Conservation (phyloP, 176 grass and related monocot species). For the Rhynchospora tenuis region DNA sequence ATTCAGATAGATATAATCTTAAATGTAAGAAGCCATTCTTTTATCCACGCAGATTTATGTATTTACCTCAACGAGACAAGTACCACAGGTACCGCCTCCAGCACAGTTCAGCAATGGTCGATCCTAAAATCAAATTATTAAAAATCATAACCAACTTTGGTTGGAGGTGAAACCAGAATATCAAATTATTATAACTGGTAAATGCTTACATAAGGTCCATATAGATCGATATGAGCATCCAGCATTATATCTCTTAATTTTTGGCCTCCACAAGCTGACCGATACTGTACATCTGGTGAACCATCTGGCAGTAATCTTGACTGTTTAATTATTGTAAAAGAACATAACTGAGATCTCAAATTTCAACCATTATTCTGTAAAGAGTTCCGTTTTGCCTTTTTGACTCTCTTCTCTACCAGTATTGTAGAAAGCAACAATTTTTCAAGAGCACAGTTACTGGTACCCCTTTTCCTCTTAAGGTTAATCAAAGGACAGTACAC, state of each 20-base stretch:
- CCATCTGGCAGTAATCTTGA: conserved; percentile 76
- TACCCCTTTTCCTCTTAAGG: background rate
- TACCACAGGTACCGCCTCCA: conserved; percentile 68
- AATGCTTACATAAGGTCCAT: conserved; percentile 75
- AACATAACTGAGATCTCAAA: background rate
- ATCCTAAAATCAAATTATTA: conserved; percentile 41
- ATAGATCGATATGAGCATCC: conserved; percentile 65
- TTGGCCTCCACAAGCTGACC: conserved; percentile 70
- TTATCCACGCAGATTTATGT: background rate
- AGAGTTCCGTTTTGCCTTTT: background rate
- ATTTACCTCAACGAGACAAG: conserved; percentile 80
- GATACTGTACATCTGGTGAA: conserved; percentile 76
- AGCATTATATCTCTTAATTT: conserved; percentile 96
- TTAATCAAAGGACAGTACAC: background rate
- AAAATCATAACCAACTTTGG: background rate
- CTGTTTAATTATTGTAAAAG: conserved; percentile 33
- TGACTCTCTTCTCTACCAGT: background rate
- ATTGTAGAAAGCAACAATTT: background rate
- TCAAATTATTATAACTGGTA: background rate
- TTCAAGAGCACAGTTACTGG: background rate
- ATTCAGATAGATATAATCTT: background rate
- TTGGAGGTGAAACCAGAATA: background rate
- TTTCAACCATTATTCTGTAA: background rate
- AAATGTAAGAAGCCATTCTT: background rate
- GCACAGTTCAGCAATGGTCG: conserved; percentile 52